Conservation (phyloP, 202 grass and related monocot genomes). For the Dendrocalamus latiflorus region DNA sequence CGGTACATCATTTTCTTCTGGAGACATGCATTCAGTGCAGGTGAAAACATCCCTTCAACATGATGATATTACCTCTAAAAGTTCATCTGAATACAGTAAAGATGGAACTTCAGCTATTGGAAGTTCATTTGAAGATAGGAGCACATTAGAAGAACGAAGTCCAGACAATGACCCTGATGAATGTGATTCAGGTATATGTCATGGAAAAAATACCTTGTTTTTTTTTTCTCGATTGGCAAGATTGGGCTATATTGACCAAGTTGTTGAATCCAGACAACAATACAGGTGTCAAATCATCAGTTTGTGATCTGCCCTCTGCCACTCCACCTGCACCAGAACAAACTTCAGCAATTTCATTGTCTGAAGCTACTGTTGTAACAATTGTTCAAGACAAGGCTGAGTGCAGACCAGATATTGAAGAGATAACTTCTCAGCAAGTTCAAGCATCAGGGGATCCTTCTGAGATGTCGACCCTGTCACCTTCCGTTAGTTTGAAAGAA, state of each 20-base stretch:
- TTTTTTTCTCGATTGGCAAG: not conserved
- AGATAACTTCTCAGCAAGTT: slow-evolving; percentile 10
- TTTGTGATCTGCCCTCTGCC: slow-evolving; percentile 23
- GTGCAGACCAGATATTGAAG: slow-evolving; percentile 36
- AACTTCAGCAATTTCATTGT: slow-evolving; percentile 38
- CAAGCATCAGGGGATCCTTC: slow-evolving; percentile 31
- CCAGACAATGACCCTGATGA: slow-evolving; percentile 1
- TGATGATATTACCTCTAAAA: slow-evolving; percentile 28
- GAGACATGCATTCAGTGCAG: slow-evolving; percentile 23
- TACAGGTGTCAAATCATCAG: slow-evolving; percentile 39
- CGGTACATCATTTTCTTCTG: slow-evolving; percentile 37
- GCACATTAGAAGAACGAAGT: slow-evolving; percentile 18
- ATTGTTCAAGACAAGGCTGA: slow-evolving; percentile 54
- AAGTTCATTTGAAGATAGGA: slow-evolving; percentile 39
- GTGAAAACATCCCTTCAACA: slow-evolving; percentile 16
- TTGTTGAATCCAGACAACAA: slow-evolving; percentile 21
- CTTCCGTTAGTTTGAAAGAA: not conserved
- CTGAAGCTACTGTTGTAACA: slow-evolving; percentile 46
- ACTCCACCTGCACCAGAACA: slow-evolving; percentile 29
- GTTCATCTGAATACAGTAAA: slow-evolving; percentile 9
- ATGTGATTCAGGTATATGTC: slow-evolving; percentile 53
- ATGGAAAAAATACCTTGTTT: not conserved
- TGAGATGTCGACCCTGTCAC: not conserved
- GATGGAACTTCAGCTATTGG: slow-evolving; percentile 25
- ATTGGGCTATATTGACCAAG: not conserved